Conservation (phyloP, 192 early-diverging fungal species). For the Neocallimastix lanati region DNA sequence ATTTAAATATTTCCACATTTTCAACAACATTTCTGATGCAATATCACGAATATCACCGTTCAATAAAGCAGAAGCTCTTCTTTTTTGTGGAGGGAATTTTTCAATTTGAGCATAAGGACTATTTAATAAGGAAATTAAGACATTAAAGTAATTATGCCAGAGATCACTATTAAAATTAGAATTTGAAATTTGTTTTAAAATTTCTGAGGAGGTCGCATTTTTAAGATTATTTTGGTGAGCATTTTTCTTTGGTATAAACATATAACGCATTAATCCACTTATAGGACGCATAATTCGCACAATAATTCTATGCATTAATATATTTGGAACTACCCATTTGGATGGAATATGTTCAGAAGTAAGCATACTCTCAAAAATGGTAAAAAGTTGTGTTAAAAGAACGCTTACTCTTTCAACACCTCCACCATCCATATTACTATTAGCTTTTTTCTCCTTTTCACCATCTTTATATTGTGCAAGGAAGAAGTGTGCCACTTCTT, state of each 20-base stretch:
- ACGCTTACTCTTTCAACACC: background rate
- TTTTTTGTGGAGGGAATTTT: constrained; percentile 27
- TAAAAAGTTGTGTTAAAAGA: background rate
- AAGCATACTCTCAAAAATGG: background rate
- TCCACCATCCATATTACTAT: background rate
- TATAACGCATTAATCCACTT: constrained; percentile 8
- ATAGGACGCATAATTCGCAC: constrained; percentile 12
- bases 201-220: background rate
- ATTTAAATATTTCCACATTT: constrained; percentile 28
- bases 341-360: constrained; percentile 10
- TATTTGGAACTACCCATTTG: constrained; percentile 15
- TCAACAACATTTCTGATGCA: constrained; percentile 26
- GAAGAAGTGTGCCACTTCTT: background rate
- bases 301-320: constrained; percentile 12
- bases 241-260: constrained; percentile 6
- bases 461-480: background rate
- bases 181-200: background rate
- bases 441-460: background rate
- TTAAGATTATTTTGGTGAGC: background rate
- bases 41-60: constrained; percentile 38
- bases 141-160: constrained; percentile 17
- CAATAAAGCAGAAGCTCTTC: constrained; percentile 31
- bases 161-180: constrained; percentile 3
- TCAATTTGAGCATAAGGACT: constrained; percentile 35
- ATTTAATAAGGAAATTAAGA: constrained; percentile 28